Base-by-base conservation (phyloP, 2,329 filamentous ascomycete genomes). In the Mariannaea elegans region DNA sequence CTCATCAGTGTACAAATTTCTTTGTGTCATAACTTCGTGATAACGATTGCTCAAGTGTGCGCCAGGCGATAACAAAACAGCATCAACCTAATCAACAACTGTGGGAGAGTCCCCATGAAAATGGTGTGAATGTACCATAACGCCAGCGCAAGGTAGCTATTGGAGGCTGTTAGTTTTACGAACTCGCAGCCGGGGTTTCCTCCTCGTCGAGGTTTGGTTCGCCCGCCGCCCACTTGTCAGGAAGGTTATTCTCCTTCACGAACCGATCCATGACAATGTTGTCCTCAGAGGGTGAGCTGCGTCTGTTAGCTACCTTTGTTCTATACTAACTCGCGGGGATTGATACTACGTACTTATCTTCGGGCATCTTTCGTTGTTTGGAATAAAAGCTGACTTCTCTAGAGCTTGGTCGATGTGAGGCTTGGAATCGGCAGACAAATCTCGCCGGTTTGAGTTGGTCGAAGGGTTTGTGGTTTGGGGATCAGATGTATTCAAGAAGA, bases 281-380 rank as follows among this genome's bases (percentile, higher is more conserved):
- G 2, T 29, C 39, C 1, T 59, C 47, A n/a, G 68, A 39, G 1
- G 59, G 13, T 4, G 39, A 23, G 12, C 27, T 2, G 34, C 27
- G 24, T 36, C 2, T 9, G 29, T 71, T 52, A 65, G 59, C 19
- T 7, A 18, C 49, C 27, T 24, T 41, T 9, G 7, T 49, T 13
- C 14, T 49, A 18, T n/a, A 44, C 7, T 14, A 6, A 21, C n/a
- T 27, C 6, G 9, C 24, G 24, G n/a, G 32, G 7, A 16, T n/a
- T 19, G 6, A 21, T 8, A 36, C 23, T 45, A 54, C 42, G 3
- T 44, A 61, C 58, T 12, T 38, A 18, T 45, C 31, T 36, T 59
- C 50, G 27, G 66, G 0, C 66, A 69, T 69, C 24, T 19, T 62
- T n/a, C 19, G 13, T n/a, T 10, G n/a, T 18, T 41, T 8, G 36